Evolutionary conservation across 2,329 filamentous ascomycete species (phyloP), one percentile per base, ranked within the genome.

Genomic region (Alternaria metachromatica): DNA sequence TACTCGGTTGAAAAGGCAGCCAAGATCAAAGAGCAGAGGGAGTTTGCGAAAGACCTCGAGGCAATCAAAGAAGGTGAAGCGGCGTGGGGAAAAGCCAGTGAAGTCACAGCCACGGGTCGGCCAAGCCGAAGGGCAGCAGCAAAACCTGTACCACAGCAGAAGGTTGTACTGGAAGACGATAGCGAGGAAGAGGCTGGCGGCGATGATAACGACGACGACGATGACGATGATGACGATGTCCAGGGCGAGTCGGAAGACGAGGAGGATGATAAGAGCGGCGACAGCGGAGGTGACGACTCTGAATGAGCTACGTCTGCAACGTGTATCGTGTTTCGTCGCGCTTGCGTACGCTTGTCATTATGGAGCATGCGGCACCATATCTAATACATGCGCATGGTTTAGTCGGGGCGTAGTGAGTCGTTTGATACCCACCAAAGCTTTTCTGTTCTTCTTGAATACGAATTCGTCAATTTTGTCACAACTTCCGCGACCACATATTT

Each of bases 21-120:
- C 23, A 89, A 93, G 79, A 97, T 98, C 77, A 96, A 93, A 77
- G 95, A 97, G 81, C 85, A 87, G 74, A 87, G 95, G 57, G 95
- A 99, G 80, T 85, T 99, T 37, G 86, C 88, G 73, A 92, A 90
- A 1, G 95, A 99, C 74, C 83, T 97, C 7, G 92, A 96, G 74
- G 90, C 89, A 12, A 93, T 97, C 15, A 89, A 93, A 77, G 90
- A 96, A 77, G 94, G 93, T 73, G 90, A 93, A 63, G 87, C 88
- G 69, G 85, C 87, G 55, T 97, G 94, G 94, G 95, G 95, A 1
- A 73, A 80, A 30, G 61, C 64, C 2, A 70, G 72, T 11, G 72
- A 72, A 4, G 74, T 75, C 13, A 74, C 70, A n/a, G 65, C 66
- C 9, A 69, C 68, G 33, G 74, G 76, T 23, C 62, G 76, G 8